A percentile compares a stretch with the other conserved stretches of the same genome.
Conservation (phyloP, 2,329 filamentous ascomycete species). For the Monilinia polystroma region DNA sequence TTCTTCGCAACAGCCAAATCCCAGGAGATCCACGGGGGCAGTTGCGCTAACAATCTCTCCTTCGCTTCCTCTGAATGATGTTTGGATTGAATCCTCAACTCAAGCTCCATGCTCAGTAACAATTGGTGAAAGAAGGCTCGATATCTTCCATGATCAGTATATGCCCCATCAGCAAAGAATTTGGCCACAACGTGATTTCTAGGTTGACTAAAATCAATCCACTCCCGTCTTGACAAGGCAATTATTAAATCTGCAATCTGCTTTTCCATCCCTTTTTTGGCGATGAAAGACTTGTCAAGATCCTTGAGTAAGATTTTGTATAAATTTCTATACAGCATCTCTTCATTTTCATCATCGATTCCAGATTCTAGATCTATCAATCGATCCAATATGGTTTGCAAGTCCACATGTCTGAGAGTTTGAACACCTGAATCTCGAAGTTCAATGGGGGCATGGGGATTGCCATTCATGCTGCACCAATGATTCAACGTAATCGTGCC, state of each 20-base stretch:
- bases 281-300: constrained; percentile 59
- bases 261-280: constrained; percentile 63
- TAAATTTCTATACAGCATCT: constrained; percentile 61
- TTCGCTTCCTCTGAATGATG: constrained; percentile 62
- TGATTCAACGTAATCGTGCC: constrained; percentile 72
- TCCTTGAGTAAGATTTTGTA: constrained; percentile 68
- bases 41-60: constrained; percentile 60
- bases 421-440: constrained; percentile 57
- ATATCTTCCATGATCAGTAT: constrained; percentile 53
- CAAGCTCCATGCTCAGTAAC: constrained; percentile 70
- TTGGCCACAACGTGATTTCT: constrained; percentile 72
- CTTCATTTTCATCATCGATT: constrained; percentile 55
- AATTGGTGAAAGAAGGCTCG: constrained; percentile 73
- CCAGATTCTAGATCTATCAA: constrained; percentile 57
- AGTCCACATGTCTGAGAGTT: constrained; percentile 57
- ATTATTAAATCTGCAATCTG: constrained; percentile 73
- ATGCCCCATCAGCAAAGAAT: constrained; percentile 62
- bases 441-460: constrained; percentile 54
- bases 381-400: constrained; percentile 58
- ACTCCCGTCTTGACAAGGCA: constrained; percentile 65
- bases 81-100: constrained; percentile 64
- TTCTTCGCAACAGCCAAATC: constrained; percentile 69
- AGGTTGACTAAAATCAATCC: constrained; percentile 70
- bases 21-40: constrained; percentile 71
- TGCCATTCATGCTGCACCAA: constrained; percentile 61